Conservation (phyloP, 805 yeast genomes). For the Huiozyma sinensis region DNA sequence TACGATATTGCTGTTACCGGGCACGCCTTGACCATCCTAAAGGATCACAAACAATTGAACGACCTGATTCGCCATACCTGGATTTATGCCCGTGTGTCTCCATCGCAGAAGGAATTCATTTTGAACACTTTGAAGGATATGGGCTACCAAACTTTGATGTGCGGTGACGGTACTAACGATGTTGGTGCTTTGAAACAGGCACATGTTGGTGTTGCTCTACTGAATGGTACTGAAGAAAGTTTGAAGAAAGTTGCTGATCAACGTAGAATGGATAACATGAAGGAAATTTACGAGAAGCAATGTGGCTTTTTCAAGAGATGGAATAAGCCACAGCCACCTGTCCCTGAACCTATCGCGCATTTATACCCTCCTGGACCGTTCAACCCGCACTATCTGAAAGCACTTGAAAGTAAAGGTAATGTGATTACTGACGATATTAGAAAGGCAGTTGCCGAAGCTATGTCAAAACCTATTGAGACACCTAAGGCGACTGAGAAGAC, state of each 20-base stretch:
- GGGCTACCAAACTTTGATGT: slow-evolving; percentile 93
- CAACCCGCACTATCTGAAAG: slow-evolving; percentile 79
- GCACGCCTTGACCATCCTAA: slow-evolving; percentile 62
- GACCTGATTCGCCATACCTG: slow-evolving; percentile 79
- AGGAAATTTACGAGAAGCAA: slow-evolving; percentile 74
- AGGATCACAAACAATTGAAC: slow-evolving; percentile 56
- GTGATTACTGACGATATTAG: slow-evolving; percentile 65
- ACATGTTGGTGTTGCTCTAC: slow-evolving; percentile 93
- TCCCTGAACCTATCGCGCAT: slow-evolving; percentile 83
- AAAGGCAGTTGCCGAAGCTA: slow-evolving; percentile 45
- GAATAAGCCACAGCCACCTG: slow-evolving; percentile 76
- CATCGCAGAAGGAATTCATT: slow-evolving; percentile 87
- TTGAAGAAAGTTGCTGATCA: slow-evolving; percentile 80
- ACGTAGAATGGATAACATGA: slow-evolving; percentile 52
- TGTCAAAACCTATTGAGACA: slow-evolving; percentile 29
- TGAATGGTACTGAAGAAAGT: slow-evolving; percentile 93
- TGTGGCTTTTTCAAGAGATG: slow-evolving; percentile 67
- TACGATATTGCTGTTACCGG: slow-evolving; percentile 91
- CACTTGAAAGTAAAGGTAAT: slow-evolving; percentile 77
- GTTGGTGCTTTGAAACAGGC: slow-evolving; percentile 99
- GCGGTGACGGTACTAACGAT: slow-evolving; percentile 99
- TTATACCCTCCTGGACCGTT: slow-evolving; percentile 90
- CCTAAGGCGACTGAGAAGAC: slow-evolving; percentile 24
- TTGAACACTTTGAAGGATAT: slow-evolving; percentile 71
- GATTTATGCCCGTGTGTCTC: slow-evolving; percentile 97